These are phyloP conservation scores for Diplotaxis tenuifolia DNA, from an alignment of 345 rosid species.

Conservation along the genomic window DNA sequence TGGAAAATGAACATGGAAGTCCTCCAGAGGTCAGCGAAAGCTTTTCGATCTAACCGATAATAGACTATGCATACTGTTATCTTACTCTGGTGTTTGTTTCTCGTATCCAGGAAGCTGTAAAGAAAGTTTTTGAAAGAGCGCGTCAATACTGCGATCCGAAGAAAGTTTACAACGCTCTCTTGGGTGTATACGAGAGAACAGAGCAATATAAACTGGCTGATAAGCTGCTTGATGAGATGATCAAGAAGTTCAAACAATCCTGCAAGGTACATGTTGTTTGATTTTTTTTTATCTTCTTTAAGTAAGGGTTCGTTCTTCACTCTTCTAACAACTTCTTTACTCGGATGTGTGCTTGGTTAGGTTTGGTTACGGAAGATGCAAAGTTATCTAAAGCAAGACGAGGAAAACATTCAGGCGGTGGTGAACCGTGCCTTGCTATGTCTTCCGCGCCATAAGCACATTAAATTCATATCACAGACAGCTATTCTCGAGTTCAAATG, in stretches of 20 bases:
- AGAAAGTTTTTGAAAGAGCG: slow-evolving; percentile 80
- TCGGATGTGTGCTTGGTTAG: slow-evolving; percentile 37
- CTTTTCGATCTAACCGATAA: background rate
- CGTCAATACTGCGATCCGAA: slow-evolving; percentile 82
- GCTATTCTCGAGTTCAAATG: slow-evolving; percentile 85
- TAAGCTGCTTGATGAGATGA: slow-evolving; percentile 73
- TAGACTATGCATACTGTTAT: background rate
- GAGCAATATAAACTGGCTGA: slow-evolving; percentile 70
- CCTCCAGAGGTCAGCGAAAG: slow-evolving; percentile 70
- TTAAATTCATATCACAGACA: slow-evolving; percentile 81
- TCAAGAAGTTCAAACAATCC: slow-evolving; percentile 85
- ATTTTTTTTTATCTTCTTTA: background rate
- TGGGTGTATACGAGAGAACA: slow-evolving; percentile 83
- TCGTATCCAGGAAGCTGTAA: slow-evolving; percentile 73
- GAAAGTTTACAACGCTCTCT: slow-evolving; percentile 74
- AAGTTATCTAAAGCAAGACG: slow-evolving; percentile 49
- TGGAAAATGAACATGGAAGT: slow-evolving; percentile 91
- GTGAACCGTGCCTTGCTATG: slow-evolving; percentile 70
- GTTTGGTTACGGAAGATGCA: slow-evolving; percentile 76
- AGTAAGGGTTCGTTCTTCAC: background rate
- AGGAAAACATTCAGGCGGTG: slow-evolving; percentile 63
- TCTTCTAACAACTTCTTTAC: background rate
- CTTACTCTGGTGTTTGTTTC: slow-evolving; percentile 20
- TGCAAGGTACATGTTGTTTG: slow-evolving; percentile 62
- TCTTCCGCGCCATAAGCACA: slow-evolving; percentile 82